phyloP scores from a whole-genome alignment of 495 filamentous ascomycete genomes.

The Neurospora intermedia region DNA sequence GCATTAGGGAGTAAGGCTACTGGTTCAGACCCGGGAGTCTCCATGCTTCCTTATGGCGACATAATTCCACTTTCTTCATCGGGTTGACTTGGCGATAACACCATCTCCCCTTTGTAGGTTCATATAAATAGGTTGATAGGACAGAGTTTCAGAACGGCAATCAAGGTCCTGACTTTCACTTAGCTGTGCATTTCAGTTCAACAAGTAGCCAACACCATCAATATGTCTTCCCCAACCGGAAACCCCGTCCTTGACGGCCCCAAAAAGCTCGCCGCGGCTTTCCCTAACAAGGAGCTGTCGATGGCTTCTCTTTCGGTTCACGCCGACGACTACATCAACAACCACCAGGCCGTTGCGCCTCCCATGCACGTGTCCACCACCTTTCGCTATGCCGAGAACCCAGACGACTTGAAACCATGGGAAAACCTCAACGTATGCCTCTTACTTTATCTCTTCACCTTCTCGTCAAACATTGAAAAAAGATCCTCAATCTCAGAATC shows the following conservation, averaged over 20 bases:
- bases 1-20: neutral
- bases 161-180: neutral
- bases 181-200: neutral
- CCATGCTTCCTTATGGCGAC: neutral
- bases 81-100: neutral
- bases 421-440: constrained; percentile 32
- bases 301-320: constrained; percentile 70
- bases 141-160: neutral
- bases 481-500: too few relatives aligned
- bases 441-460: neutral
- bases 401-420: constrained; percentile 45
- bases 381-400: constrained; percentile 67
- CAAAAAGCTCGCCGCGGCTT: constrained; percentile 16
- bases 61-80: neutral
- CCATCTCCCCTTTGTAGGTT: neutral
- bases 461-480: too few relatives aligned
- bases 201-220: neutral
- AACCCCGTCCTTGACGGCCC: constrained; percentile 9
- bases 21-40: neutral
- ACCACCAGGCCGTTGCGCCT: constrained; percentile 66
- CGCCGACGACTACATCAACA: constrained; percentile 69
- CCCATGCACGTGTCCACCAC: constrained; percentile 81
- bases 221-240: neutral
- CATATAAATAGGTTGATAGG: neutral
- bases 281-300: constrained; percentile 25